Base-by-base conservation (phyloP, 2,329 filamentous ascomycete genomes). In the Epichloe hybrida region DNA sequence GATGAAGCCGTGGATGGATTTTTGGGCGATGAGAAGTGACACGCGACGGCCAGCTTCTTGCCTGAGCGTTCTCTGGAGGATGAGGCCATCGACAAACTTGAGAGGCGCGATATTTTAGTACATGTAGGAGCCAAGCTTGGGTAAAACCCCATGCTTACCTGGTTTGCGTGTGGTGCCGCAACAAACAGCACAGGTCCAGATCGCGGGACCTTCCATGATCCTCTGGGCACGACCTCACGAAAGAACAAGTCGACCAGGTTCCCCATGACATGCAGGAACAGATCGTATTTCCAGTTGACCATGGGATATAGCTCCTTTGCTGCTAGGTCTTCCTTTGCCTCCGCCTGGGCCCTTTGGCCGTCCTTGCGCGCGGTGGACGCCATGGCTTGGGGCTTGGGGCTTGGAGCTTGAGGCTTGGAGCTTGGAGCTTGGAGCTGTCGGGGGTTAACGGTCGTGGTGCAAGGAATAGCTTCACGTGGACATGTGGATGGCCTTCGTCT, bases 201-300 rank as follows among this genome's bases (percentile, higher is more conserved):
- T 61, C 85, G 82, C 43, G 93, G 93, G 43, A 98, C 86, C 68
- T 90, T 91, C 89, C 93, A 98, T 55, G 90, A 88, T 58, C 89
- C 89, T 57, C 93, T 80, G 12, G 93, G 93, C 65, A 97, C 90
- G 15, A 98, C 88, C 69, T 98, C 93, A 59, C 93, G 84, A 74
- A 98, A 98, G 79, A 98, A 98, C 58, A 96, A 81, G 68, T 98
- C 93, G 57, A 94, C 83, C 49, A 97, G 75, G 56, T 97, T 79
- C 41, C 84, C 86, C 64, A 89, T 84, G 46, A 76, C 75, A 76
- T 86, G 88, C 35, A 90, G 74, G 62, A 89, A 85, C 53, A 82
- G 74, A 69, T 90, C 86, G 66, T 90, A 90, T 57, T 84, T 82
- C 74, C 79, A 85, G 58, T 79, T 76, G 60, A 80, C 81, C 81